These are phyloP conservation scores for Cladosporium sp. DNA, from an alignment of 2,329 filamentous ascomycete genomes.

Conservation along the genomic window DNA sequence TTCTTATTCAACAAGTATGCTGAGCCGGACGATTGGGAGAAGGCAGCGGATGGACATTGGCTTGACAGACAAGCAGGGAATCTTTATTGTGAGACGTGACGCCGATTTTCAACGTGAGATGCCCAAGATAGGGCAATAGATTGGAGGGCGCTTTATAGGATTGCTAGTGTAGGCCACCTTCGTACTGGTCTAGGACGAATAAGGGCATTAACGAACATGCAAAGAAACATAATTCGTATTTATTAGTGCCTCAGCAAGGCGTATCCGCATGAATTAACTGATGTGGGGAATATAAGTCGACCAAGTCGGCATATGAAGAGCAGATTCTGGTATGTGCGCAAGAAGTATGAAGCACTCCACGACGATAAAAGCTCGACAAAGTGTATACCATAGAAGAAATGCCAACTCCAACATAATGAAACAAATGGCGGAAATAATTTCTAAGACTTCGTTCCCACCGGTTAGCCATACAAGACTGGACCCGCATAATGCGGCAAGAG, in stretches of 20 bases:
- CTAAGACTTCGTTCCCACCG: no score
- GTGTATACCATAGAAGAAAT: neutral
- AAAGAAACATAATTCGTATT: no score
- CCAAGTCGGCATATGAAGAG: neutral
- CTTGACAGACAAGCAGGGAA: conserved; percentile 30
- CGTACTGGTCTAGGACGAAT: no score
- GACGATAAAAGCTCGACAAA: neutral
- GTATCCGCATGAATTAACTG: no score
- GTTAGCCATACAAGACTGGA: neutral
- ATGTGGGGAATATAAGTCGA: neutral
- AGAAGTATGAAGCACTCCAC: conserved; percentile 2
- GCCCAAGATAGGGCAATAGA: no score
- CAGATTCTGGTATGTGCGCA: neutral
- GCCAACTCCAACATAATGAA: neutral
- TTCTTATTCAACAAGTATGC: conserved; percentile 33
- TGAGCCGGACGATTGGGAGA: conserved; percentile 27
- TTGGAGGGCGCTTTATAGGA: no score
- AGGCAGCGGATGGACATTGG: conserved; percentile 29
- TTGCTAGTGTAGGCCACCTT: no score
- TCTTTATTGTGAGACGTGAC: conserved; percentile 31
- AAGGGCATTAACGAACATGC: no score
- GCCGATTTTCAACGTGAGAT: no score
- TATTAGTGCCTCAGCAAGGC: no score
- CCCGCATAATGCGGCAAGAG: neutral
- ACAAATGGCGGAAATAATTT: neutral